Percentiles rank a stretch among this genome's conserved stretches.
These are phyloP conservation scores for Blastocystis sp. DNA, from an alignment of 352 stramenopile species.

Conservation along the genomic window DNA sequence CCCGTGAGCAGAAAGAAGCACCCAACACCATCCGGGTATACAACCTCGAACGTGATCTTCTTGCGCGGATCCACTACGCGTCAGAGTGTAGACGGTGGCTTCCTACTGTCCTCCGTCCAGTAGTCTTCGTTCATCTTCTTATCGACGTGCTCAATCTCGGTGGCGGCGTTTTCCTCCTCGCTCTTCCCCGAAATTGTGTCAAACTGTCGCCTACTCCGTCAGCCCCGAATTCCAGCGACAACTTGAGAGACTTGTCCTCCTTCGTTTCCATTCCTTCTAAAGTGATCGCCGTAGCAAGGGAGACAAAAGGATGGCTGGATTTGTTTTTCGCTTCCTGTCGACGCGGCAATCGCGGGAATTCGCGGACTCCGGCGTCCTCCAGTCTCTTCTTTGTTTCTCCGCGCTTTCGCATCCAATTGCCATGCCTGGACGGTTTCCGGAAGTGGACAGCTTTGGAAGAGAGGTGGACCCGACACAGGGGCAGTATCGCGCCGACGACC, in stretches of 20 bases:
- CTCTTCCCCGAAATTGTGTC: not conserved
- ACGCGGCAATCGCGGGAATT: not conserved
- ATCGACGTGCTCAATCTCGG: not conserved
- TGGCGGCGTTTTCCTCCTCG: not conserved
- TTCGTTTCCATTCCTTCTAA: not conserved
- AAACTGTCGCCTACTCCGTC: not conserved
- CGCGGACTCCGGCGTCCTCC: not conserved
- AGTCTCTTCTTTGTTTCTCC: not conserved
- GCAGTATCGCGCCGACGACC: not conserved
- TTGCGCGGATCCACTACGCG: conserved; percentile 64
- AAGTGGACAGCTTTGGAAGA: conserved; percentile 19
- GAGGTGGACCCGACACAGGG: not conserved
- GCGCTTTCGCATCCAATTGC: not conserved
- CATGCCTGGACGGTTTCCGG: not conserved
- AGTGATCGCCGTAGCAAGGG: too few species aligned
- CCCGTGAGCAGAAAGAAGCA: not conserved
- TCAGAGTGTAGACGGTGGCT: not conserved
- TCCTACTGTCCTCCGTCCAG: conserved; percentile 45
- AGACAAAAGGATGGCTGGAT: not conserved
- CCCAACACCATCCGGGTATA: conserved; percentile 59
- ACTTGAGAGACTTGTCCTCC: conserved; percentile 23
- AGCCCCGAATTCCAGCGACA: not conserved
- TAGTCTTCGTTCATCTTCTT: conserved; percentile 43
- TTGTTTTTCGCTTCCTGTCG: not conserved
- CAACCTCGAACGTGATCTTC: conserved; percentile 64